phyloP scores from a whole-genome alignment of 306 rosid species.

The Sphenostylis stenocarpa region DNA sequence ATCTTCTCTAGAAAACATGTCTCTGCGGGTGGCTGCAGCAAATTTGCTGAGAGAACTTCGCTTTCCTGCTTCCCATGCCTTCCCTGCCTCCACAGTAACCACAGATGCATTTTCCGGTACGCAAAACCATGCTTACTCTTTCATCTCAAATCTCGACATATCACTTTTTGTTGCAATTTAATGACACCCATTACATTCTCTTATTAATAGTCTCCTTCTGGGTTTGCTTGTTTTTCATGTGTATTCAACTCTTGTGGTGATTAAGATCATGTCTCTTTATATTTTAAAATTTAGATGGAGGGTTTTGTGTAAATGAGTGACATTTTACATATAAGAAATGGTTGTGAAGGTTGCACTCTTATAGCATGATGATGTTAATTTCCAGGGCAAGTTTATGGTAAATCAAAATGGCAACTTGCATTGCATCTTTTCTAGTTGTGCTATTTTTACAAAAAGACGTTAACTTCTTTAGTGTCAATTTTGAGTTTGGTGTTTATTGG shows the following conservation, averaged over 20 bases:
- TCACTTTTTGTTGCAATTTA: neutral
- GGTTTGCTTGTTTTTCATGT: neutral
- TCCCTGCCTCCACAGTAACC: slow-evolving; percentile 15
- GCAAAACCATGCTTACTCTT: neutral
- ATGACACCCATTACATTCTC: neutral
- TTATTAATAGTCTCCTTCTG: neutral
- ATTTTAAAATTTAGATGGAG: slow-evolving; percentile 8
- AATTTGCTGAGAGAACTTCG: slow-evolving; percentile 45
- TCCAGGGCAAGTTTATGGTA: neutral
- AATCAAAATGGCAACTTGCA: neutral
- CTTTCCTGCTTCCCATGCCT: slow-evolving; percentile 27
- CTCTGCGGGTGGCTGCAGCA: slow-evolving; percentile 42
- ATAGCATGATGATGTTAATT: neutral
- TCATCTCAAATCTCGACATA: neutral
- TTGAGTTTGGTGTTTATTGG: slow-evolving; percentile 22
- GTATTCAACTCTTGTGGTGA: neutral
- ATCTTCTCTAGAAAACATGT: slow-evolving; percentile 37
- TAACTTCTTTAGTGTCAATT: neutral
- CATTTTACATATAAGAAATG: neutral
- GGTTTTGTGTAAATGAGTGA: neutral
- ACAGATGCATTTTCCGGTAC: slow-evolving; percentile 37
- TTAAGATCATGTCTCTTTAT: neutral
- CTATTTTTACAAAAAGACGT: neutral
- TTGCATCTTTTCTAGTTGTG: neutral
- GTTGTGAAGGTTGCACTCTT: neutral